Percentiles rank a stretch among this genome's conserved stretches.
phyloP scores from a whole-genome alignment of 2,329 filamentous ascomycete species.

The Verticillium nubilum region DNA sequence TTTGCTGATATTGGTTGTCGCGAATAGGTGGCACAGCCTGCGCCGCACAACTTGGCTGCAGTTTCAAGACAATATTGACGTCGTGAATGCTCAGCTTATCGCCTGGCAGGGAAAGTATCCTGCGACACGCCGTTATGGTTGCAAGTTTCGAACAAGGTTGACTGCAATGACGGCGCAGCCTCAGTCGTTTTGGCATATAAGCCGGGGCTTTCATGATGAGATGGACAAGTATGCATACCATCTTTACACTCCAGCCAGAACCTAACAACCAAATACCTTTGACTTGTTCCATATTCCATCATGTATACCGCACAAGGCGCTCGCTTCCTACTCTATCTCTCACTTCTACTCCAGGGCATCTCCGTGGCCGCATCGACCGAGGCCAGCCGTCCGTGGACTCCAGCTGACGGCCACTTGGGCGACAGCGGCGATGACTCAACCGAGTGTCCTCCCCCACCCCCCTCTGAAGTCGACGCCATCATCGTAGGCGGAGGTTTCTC shows the following conservation, averaged over 20 bases:
- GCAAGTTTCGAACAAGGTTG: neutral
- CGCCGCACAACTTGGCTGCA: neutral
- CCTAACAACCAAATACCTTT: neutral
- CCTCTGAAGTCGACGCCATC: conserved; percentile 7
- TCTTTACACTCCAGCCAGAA: neutral
- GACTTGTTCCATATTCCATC: no score
- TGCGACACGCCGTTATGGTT: neutral
- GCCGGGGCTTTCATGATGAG: neutral
- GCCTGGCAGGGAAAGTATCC: neutral
- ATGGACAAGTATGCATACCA: neutral
- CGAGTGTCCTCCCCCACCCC: neutral
- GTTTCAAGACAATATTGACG: neutral
- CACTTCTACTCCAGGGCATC: neutral
- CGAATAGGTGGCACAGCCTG: neutral
- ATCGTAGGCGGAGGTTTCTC: conserved; percentile 10
- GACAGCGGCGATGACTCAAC: neutral
- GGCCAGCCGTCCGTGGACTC: neutral
- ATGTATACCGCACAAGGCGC: neutral
- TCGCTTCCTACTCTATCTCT: neutral
- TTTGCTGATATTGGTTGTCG: no score
- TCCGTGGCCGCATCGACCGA: neutral
- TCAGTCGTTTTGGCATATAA: neutral
- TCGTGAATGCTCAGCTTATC: neutral
- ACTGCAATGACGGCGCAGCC: neutral
- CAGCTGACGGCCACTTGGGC: neutral